Evolutionary conservation across 371 early-diverging fungal genomes (phyloP), one percentile per base, ranked within the genome.

Genomic region (Choanephora cucurbitarum): DNA sequence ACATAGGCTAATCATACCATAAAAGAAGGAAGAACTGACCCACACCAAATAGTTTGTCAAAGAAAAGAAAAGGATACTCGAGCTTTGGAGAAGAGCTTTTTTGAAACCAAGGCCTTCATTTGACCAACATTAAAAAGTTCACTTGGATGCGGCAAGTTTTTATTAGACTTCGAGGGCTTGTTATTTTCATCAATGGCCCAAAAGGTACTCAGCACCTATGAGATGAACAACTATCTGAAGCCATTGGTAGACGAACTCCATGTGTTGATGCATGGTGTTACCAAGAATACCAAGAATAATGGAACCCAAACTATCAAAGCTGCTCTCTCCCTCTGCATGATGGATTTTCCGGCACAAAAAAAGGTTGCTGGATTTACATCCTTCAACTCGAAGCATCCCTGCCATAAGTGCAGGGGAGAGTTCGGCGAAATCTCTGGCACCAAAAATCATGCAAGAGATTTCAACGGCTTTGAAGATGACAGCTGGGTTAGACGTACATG

Each of bases 111-210:
- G n/a, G n/a, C n/a, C n/a, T n/a, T n/a, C n/a, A n/a, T n/a, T n/a
- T n/a, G n/a, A n/a, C n/a, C n/a, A n/a, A n/a, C n/a, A n/a, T n/a
- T n/a, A n/a, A n/a, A n/a, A n/a, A n/a, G n/a, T n/a, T n/a, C n/a
- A n/a, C n/a, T n/a, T n/a, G n/a, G n/a, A n/a, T n/a, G n/a, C n/a
- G n/a, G n/a, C n/a, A n/a, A n/a, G n/a, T n/a, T n/a, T n/a, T n/a
- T n/a, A n/a, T n/a, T n/a, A n/a, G n/a, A n/a, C n/a, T n/a, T n/a
- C n/a, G n/a, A n/a, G n/a, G n/a, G n/a, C n/a, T n/a, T n/a, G n/a
- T n/a, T n/a, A n/a, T n/a, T n/a, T n/a, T n/a, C n/a, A 46, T 59
- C 15, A 56, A 56, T 31, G 65, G 60, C 2, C 59, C 56, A n/a
- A 55, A n/a, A 46, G 8, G 55, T 59, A 21, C 60, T 56, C 15